Conservation (phyloP, 441 rosid species). For the Iberis amara region DNA sequence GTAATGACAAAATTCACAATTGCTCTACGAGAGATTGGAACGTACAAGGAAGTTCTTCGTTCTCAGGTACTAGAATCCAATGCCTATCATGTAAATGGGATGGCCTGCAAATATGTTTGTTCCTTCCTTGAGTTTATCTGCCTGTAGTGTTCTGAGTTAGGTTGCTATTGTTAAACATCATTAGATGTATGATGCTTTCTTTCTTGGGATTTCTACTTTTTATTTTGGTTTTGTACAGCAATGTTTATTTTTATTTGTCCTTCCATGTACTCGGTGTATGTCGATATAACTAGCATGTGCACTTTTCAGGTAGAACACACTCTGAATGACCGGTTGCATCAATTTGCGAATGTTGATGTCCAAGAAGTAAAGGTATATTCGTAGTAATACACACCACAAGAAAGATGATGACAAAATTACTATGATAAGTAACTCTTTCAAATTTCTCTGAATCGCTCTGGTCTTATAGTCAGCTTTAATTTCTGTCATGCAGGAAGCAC, state of each 20-base stretch:
- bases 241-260: not conserved
- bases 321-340: constrained; percentile 49
- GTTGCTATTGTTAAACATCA: not conserved
- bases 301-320: constrained; percentile 49
- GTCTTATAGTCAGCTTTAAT: not conserved
- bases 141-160: not conserved
- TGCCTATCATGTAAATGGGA: not conserved
- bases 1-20: constrained; percentile 94
- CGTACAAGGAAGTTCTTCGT: constrained; percentile 96
- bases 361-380: constrained; percentile 53
- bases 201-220: not conserved
- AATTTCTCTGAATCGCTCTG: not conserved
- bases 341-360: constrained; percentile 48
- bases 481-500: constrained; percentile 51
- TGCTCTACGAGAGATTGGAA: constrained; percentile 95
- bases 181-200: not conserved
- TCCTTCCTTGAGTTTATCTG: not conserved
- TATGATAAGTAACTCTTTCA: not conserved
- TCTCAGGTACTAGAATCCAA: constrained; percentile 54
- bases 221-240: not conserved
- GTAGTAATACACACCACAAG: not conserved
- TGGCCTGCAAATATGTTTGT: not conserved
- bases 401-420: not conserved
- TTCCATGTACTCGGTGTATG: not conserved
- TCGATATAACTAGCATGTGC: constrained; percentile 12